A percentile compares a stretch with the other conserved stretches of the same genome.
Conservation (phyloP, 176 grass and related monocot species). For the Cenchrus americanus region DNA sequence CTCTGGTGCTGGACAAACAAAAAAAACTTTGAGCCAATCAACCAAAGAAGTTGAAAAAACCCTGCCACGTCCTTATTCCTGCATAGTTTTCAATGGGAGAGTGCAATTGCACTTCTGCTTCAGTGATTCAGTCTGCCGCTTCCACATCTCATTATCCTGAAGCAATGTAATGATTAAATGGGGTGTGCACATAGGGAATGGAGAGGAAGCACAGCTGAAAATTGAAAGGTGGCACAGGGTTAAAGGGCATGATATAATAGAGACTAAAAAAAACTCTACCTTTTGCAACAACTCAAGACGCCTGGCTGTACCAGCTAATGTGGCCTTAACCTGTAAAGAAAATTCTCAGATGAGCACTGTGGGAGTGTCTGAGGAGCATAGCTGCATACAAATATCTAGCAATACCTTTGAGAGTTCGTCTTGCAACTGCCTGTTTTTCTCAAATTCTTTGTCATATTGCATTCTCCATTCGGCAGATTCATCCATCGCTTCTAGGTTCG, state of each 20-base stretch:
- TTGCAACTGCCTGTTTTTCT: conserved; percentile 62
- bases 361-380: background rate
- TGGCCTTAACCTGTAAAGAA: conserved; percentile 64
- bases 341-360: conserved; percentile 2
- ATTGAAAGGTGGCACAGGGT: background rate
- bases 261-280: conserved; percentile 34
- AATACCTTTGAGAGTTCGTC: conserved; percentile 76
- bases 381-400: background rate
- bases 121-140: conserved; percentile 59
- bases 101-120: conserved; percentile 50
- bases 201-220: conserved; percentile 12
- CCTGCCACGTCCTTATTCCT: background rate
- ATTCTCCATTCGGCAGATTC: conserved; percentile 96
- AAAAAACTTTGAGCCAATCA: conserved; percentile 2
- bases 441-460: conserved; percentile 84
- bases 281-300: conserved; percentile 58
- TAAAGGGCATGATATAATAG: background rate
- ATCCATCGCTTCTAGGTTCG: conserved; percentile 96
- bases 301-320: conserved; percentile 50
- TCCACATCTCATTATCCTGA: conserved; percentile 66
- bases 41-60: conserved; percentile 26
- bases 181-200: background rate
- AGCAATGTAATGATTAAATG: conserved; percentile 15
- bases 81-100: conserved; percentile 20
- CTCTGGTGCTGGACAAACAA: background rate